A percentile compares a stretch with the other conserved stretches of the same genome.
phyloP scores from a whole-genome alignment of 345 rosid genomes.

The Pelargonium nanum region DNA sequence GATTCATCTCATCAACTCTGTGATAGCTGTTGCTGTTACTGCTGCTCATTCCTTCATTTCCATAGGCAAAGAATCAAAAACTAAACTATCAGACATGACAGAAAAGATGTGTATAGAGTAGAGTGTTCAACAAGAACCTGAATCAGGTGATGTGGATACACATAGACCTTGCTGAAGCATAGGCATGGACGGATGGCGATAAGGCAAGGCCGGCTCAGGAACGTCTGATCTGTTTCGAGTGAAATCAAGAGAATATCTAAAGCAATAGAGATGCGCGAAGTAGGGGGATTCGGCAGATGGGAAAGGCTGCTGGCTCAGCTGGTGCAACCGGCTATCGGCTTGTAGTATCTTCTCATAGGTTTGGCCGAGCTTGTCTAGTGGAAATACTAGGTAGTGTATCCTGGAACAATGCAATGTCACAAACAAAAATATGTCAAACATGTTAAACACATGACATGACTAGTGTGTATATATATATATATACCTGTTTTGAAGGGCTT shows the following conservation, averaged over 20 bases:
- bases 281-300: constrained; percentile 18
- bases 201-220: neutral
- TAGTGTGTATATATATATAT: neutral
- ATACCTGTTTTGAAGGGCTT: constrained; percentile 12
- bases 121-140: neutral
- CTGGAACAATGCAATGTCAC: constrained; percentile 23
- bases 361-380: constrained; percentile 33
- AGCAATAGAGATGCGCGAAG: constrained; percentile 7
- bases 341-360: constrained; percentile 39
- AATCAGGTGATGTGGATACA: neutral
- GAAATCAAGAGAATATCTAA: neutral
- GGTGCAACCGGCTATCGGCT: constrained; percentile 19
- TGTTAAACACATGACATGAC: neutral
- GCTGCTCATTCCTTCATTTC: no score
- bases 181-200: no score
- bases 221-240: neutral
- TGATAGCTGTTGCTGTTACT: no score
- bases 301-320: constrained; percentile 19
- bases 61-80: no score
- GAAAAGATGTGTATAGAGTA: neutral
- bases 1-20: no score
- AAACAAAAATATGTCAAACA: neutral
- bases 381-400: constrained; percentile 39
- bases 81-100: no score
- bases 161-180: no score